These are phyloP conservation scores for Amoeboaphelidium occidentale DNA, from an alignment of 371 early-diverging fungal species.

Conservation along the genomic window DNA sequence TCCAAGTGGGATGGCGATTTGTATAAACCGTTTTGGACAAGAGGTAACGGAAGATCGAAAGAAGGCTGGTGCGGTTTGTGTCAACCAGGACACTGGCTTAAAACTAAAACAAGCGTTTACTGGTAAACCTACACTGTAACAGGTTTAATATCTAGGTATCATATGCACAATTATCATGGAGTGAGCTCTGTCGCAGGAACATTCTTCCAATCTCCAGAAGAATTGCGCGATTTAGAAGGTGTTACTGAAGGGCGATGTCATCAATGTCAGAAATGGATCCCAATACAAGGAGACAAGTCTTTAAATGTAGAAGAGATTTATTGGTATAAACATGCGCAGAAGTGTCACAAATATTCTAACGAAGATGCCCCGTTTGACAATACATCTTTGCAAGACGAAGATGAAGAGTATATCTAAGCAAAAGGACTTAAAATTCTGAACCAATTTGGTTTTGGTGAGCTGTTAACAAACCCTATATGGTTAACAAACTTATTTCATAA, in stretches of 20 bases:
- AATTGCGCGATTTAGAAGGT: constrained; percentile 1
- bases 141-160: too few relatives aligned
- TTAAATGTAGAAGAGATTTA: constrained; percentile 19
- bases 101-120: constrained; percentile 19
- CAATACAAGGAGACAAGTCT: constrained; percentile 8
- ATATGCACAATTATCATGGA: constrained; percentile 19
- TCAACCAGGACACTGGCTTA: constrained; percentile 12
- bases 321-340: constrained; percentile 23
- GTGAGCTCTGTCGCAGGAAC: constrained; percentile 15
- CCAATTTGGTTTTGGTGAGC: too few relatives aligned
- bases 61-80: constrained; percentile 18
- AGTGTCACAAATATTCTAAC: constrained; percentile 13
- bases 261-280: constrained; percentile 13
- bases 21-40: constrained; percentile 18
- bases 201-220: constrained; percentile 7
- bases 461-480: too few relatives aligned
- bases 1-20: constrained; percentile 5
- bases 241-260: constrained; percentile 13
- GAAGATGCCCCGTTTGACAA: too few relatives aligned
- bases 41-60: constrained; percentile 16
- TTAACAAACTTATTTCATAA: too few relatives aligned
- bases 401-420: too few relatives aligned
- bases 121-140: too few relatives aligned
- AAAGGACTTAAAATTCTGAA: too few relatives aligned
- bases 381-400: too few relatives aligned